These are phyloP conservation scores for Globisporangium ultimum DNA, from an alignment of 352 stramenopile species.

Conservation along the genomic window DNA sequence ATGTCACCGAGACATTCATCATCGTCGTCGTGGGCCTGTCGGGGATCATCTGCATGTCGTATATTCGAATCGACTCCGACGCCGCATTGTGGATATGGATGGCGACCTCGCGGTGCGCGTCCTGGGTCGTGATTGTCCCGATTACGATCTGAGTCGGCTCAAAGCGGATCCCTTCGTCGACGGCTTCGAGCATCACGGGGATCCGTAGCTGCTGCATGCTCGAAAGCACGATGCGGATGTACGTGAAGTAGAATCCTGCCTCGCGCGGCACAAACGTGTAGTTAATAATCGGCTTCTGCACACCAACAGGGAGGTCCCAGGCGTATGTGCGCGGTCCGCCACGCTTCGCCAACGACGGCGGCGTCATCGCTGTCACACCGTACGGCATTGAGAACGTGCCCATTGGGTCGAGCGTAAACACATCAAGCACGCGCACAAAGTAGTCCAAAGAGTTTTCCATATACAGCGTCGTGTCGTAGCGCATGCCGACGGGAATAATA, in stretches of 20 bases:
- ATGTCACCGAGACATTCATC: conserved; percentile 25
- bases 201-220: conserved; percentile 21
- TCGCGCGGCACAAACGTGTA: conserved; percentile 26
- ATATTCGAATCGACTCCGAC: conserved; percentile 31
- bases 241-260: conserved; percentile 30
- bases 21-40: conserved; percentile 11
- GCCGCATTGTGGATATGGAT: conserved; percentile 43
- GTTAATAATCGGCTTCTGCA: conserved; percentile 31
- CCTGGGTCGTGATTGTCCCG: conserved; percentile 25
- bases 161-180: conserved; percentile 34
- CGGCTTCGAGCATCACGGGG: conserved; percentile 33
- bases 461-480: conserved; percentile 28
- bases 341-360: background rate
- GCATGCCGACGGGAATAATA: conserved; percentile 29
- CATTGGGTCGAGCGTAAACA: conserved; percentile 38
- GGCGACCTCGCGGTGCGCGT: conserved; percentile 22
- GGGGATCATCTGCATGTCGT: conserved; percentile 23
- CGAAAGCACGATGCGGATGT: conserved; percentile 27
- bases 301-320: conserved; percentile 38
- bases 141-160: conserved; percentile 32
- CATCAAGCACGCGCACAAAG: conserved; percentile 41
- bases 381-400: conserved; percentile 20
- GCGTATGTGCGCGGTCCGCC: conserved; percentile 7
- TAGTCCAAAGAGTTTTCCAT: conserved; percentile 42
- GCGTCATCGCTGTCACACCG: conserved; percentile 1